phyloP scores from a whole-genome alignment of 345 rosid species.

The Gossypium turneri region DNA sequence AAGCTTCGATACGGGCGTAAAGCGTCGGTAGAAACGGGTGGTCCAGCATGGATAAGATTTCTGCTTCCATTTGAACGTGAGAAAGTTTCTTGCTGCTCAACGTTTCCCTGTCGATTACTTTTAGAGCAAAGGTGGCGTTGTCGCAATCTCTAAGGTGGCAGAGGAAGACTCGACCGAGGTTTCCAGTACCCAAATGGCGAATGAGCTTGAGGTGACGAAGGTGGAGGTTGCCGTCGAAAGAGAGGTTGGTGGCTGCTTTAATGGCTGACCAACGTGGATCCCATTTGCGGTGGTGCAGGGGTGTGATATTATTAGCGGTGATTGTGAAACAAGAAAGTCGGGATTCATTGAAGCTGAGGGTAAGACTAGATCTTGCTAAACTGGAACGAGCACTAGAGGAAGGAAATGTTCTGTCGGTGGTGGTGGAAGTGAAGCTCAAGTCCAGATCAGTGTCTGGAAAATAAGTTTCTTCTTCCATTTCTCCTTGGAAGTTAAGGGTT shows the following conservation, averaged over 20 bases:
- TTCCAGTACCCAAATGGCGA: slow-evolving; percentile 64
- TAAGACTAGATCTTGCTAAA: slow-evolving; percentile 58
- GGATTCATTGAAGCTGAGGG: slow-evolving; percentile 67
- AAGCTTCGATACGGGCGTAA: slow-evolving; percentile 63
- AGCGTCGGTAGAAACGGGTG: slow-evolving; percentile 85
- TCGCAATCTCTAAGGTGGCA: slow-evolving; percentile 62
- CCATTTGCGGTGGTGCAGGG: slow-evolving; percentile 47
- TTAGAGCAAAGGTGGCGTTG: slow-evolving; percentile 51
- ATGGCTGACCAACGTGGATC: slow-evolving; percentile 70
- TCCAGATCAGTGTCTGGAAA: slow-evolving; percentile 58
- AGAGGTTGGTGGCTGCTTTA: slow-evolving; percentile 50
- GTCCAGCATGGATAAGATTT: slow-evolving; percentile 62
- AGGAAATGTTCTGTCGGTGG: slow-evolving; percentile 51
- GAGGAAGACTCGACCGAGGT: slow-evolving; percentile 71
- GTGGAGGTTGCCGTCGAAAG: slow-evolving; percentile 56
- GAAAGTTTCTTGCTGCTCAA: slow-evolving; percentile 56
- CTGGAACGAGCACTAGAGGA: slow-evolving; percentile 64
- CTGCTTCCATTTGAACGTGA: slow-evolving; percentile 60
- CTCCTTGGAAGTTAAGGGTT: not conserved
- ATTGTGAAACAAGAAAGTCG: slow-evolving; percentile 35
- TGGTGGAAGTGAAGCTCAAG: slow-evolving; percentile 56
- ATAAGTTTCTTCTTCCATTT: slow-evolving; percentile 36
- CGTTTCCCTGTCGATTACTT: slow-evolving; percentile 56
- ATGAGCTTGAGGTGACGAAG: slow-evolving; percentile 63
- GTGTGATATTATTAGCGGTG: slow-evolving; percentile 8